Evolutionary conservation across 1,284 basidiomycete species (phyloP).

Genomic region (Cutaneotrichosporon cavernicola): DNA sequence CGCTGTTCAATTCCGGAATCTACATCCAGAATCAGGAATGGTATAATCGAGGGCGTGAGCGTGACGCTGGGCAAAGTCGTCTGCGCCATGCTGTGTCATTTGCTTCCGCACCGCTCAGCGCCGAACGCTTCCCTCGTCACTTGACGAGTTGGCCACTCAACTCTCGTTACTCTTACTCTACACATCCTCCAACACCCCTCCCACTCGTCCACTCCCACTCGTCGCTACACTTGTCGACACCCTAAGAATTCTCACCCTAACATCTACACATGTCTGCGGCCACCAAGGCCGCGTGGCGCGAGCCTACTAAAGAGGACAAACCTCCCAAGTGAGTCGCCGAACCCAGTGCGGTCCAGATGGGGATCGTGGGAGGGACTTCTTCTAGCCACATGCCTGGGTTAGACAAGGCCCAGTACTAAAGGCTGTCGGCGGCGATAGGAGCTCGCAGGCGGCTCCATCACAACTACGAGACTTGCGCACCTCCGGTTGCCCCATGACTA

Average conservation of each 20-base stretch:
- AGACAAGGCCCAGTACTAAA: background rate
- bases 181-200: background rate
- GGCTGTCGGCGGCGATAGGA: too few species aligned
- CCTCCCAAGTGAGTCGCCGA: constrained; percentile 41
- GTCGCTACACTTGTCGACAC: background rate
- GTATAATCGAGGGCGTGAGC: too few species aligned
- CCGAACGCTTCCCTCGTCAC: background rate
- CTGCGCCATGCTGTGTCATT: background rate
- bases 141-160: background rate
- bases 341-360: background rate
- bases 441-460: too few species aligned
- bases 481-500: too few species aligned
- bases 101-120: background rate
- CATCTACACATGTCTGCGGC: constrained; percentile 16
- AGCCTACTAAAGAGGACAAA: constrained; percentile 32
- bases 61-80: too few species aligned
- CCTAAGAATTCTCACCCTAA: background rate
- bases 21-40: too few species aligned
- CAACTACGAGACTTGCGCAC: too few species aligned
- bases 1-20: too few species aligned
- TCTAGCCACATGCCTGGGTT: background rate
- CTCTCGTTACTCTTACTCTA: background rate
- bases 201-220: background rate
- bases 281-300: constrained; percentile 22
- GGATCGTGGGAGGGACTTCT: too few species aligned